A percentile compares a stretch with the other conserved stretches of the same genome.
These are phyloP conservation scores for Leccinellum luteum DNA, from an alignment of 768 basidiomycete genomes.

Conservation along the genomic window DNA sequence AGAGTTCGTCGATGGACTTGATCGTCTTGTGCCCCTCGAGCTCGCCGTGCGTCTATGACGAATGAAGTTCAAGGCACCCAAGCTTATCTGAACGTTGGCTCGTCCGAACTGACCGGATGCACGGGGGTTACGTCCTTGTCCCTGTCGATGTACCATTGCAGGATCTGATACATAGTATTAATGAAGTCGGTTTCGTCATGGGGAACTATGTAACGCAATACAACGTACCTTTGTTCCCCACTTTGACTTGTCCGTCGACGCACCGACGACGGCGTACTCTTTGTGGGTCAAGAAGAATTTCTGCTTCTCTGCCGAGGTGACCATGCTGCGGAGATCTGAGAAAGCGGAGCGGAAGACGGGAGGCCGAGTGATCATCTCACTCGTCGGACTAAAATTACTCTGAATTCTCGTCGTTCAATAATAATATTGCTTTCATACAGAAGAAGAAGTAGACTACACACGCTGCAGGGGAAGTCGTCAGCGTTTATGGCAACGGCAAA, in stretches of 20 bases:
- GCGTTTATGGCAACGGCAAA: not conserved
- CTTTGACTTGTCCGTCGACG: conserved; percentile 76
- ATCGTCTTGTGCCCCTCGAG: conserved; percentile 66
- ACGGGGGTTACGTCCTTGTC: conserved; percentile 64
- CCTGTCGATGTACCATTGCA: conserved; percentile 73
- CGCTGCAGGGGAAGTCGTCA: not conserved
- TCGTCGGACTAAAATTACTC: not conserved
- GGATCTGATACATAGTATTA: no score
- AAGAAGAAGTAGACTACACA: not conserved
- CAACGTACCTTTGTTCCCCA: conserved; percentile 68
- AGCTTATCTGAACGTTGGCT: not conserved
- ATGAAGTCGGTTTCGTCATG: no score
- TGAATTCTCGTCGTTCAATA: not conserved
- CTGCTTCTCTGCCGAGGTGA: conserved; percentile 42
- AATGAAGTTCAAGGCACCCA: not conserved
- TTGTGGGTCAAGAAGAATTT: conserved; percentile 58
- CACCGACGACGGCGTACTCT: conserved; percentile 76
- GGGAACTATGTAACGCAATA: not conserved
- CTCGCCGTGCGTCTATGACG: conserved; percentile 61
- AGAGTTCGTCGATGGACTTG: conserved; percentile 51
- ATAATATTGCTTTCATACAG: not conserved
- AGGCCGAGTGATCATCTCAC: conserved; percentile 1
- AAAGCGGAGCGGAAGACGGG: conserved; percentile 4
- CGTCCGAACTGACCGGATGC: conserved; percentile 55
- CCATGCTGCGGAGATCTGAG: conserved; percentile 20